Conservation (phyloP, 2,329 filamentous ascomycete species). For the Colletotrichum tropicale region DNA sequence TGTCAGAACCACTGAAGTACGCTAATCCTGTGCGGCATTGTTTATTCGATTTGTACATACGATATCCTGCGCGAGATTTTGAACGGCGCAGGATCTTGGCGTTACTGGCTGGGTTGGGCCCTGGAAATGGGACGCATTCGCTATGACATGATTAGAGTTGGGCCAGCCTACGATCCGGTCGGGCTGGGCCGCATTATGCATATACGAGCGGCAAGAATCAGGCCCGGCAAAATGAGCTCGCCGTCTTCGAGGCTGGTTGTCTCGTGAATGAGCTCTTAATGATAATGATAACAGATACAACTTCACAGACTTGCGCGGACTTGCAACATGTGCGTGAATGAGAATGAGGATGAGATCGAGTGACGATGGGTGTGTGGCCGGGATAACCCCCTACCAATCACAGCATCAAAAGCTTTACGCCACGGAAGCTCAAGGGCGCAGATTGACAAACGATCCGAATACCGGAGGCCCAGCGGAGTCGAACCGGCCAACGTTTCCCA, state of each 20-base stretch:
- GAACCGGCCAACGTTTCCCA: neutral
- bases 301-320: neutral
- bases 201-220: neutral
- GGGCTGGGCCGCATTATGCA: conserved; percentile 12
- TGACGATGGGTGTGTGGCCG: neutral
- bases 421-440: neutral
- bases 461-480: neutral
- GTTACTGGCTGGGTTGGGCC: neutral
- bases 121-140: conserved; percentile 6
- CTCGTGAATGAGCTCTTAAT: conserved; percentile 12
- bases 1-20: conserved; percentile 25
- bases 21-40: neutral
- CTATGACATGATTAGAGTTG: conserved; percentile 11
- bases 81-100: conserved; percentile 5
- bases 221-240: neutral
- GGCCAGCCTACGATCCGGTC: neutral
- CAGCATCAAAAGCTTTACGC: neutral
- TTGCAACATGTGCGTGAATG: neutral
- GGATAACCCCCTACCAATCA: neutral
- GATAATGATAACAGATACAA: conserved; percentile 16
- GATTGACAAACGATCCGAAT: neutral
- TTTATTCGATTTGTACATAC: neutral
- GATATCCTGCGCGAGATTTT: neutral
- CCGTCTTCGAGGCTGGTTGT: neutral
- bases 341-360: neutral